Conservation (phyloP, 345 rosid genomes). For the Hibiscus tridactylites region DNA sequence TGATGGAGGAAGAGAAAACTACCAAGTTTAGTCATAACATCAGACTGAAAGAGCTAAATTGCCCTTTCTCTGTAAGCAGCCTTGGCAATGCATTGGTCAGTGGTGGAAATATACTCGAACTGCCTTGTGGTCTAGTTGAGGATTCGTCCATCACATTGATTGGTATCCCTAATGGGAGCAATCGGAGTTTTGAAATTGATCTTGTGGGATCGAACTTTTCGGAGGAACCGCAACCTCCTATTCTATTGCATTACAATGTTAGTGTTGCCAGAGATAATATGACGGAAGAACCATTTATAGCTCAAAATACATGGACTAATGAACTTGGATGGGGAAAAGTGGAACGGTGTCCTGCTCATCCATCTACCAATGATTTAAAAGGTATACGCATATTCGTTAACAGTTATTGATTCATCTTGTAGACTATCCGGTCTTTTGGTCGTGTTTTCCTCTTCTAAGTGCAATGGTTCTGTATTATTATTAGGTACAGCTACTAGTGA, state of each 20-base stretch:
- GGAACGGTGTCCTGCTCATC: slow-evolving; percentile 55
- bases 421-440: not conserved
- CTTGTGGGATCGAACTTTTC: slow-evolving; percentile 41
- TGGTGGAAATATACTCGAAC: slow-evolving; percentile 33
- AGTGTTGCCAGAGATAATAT: slow-evolving; percentile 52
- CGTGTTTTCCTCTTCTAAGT: not conserved
- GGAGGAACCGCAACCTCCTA: slow-evolving; percentile 35
- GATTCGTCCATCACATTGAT: slow-evolving; percentile 74
- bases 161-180: slow-evolving; percentile 54
- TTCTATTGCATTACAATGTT: slow-evolving; percentile 58
- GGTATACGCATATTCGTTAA: slow-evolving; percentile 29
- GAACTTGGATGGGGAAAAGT: slow-evolving; percentile 69
- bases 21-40: slow-evolving; percentile 11
- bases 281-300: slow-evolving; percentile 50
- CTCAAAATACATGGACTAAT: slow-evolving; percentile 68
- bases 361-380: slow-evolving; percentile 31
- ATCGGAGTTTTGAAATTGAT: slow-evolving; percentile 53
- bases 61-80: slow-evolving; percentile 46
- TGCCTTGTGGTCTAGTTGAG: slow-evolving; percentile 74
- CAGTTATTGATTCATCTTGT: not conserved
- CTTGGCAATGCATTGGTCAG: slow-evolving; percentile 20
- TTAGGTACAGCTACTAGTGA: not conserved
- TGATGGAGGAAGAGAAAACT: slow-evolving; percentile 27
- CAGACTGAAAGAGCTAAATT: slow-evolving; percentile 27
- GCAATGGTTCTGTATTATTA: not conserved